A percentile compares a stretch with the other conserved stretches of the same genome.
phyloP scores from a whole-genome alignment of 176 grass and related monocot genomes.

The Phoenix roebelenii region DNA sequence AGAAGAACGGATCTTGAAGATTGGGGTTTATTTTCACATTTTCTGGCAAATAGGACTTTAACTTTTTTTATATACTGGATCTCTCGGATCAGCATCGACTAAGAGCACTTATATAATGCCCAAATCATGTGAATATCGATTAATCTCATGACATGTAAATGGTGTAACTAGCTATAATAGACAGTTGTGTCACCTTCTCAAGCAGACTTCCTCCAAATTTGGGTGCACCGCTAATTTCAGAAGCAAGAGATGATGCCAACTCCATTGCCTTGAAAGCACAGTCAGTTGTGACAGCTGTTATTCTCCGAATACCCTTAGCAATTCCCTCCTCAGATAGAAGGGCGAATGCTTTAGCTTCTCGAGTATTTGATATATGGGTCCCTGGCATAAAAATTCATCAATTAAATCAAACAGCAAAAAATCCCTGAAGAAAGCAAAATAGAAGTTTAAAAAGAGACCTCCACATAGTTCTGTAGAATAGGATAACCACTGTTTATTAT shows the following conservation, averaged over 20 bases:
- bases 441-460: slow-evolving; percentile 29
- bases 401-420: slow-evolving; percentile 1
- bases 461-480: slow-evolving; percentile 86
- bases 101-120: too few species aligned
- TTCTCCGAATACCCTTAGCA: slow-evolving; percentile 85
- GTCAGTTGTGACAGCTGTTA: slow-evolving; percentile 70
- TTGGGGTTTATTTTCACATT: too few species aligned
- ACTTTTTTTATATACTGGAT: too few species aligned
- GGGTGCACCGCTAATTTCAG: slow-evolving; percentile 42
- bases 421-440: background rate
- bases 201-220: slow-evolving; percentile 45
- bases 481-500: slow-evolving; percentile 78
- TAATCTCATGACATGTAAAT: too few species aligned
- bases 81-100: too few species aligned
- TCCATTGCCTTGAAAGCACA: slow-evolving; percentile 55
- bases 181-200: slow-evolving; percentile 47
- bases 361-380: slow-evolving; percentile 81
- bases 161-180: background rate
- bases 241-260: slow-evolving; percentile 50
- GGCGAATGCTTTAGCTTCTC: slow-evolving; percentile 66
- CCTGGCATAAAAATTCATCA: slow-evolving; percentile 37
- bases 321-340: slow-evolving; percentile 93
- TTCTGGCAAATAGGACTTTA: too few species aligned
- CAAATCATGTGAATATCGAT: too few species aligned
- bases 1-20: too few species aligned